Percentiles rank a stretch among this genome's conserved stretches.
These are phyloP conservation scores for Coemansia sp. DNA, from an alignment of 192 early-diverging fungal species.

Conservation along the genomic window DNA sequence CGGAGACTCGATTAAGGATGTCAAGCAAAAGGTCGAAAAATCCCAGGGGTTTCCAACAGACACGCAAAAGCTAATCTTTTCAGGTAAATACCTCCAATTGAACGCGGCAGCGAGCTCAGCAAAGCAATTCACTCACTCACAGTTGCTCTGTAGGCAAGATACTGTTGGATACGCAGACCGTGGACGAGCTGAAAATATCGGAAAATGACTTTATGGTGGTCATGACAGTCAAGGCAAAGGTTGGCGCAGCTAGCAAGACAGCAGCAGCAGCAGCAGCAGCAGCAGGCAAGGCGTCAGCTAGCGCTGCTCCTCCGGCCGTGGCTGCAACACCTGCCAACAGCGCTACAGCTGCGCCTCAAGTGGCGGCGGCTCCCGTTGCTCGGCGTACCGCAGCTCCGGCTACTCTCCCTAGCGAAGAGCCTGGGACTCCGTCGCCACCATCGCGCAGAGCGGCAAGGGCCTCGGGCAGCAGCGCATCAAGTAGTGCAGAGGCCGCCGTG, in stretches of 20 bases:
- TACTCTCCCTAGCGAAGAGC: conserved; percentile 39
- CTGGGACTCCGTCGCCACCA: conserved; percentile 48
- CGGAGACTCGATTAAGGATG: conserved; percentile 60
- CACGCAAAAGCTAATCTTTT: conserved; percentile 85
- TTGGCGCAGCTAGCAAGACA: not conserved
- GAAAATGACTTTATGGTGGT: conserved; percentile 96
- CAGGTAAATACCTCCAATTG: conserved; percentile 36
- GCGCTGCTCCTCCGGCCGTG: conserved; percentile 10
- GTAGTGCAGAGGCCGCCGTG: conserved; percentile 31
- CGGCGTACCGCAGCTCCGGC: conserved; percentile 29
- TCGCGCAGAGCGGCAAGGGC: conserved; percentile 19
- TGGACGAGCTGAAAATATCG: conserved; percentile 70
- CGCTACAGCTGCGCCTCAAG: conserved; percentile 29
- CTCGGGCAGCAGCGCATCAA: not conserved
- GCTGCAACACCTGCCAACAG: conserved; percentile 44
- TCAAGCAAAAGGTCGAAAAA: conserved; percentile 78
- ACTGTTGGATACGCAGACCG: conserved; percentile 69
- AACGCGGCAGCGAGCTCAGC: no score
- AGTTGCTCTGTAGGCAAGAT: conserved; percentile 65
- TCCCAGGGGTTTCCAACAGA: conserved; percentile 65
- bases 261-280: no score
- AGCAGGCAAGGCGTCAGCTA: no score
- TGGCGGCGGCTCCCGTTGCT: conserved; percentile 40
- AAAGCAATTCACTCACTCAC: not conserved
- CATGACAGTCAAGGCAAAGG: conserved; percentile 80